Evolutionary conservation across 2,329 filamentous ascomycete species (phyloP).

Genomic region (Exophiala aquamarina): DNA sequence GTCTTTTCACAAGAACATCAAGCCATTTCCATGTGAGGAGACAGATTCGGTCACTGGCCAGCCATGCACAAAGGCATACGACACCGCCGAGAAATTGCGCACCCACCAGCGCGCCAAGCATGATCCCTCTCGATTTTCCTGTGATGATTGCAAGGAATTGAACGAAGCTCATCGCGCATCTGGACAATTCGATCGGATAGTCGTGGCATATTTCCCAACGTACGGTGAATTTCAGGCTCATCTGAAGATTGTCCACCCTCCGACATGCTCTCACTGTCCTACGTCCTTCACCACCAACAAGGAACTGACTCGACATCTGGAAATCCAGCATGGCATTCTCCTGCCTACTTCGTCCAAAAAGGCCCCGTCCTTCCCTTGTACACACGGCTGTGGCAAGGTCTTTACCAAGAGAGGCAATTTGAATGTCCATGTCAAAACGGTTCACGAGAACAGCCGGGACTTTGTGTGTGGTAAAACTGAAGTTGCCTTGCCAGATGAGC

Average conservation of each 20-base stretch:
- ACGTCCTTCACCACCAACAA: conserved; percentile 65
- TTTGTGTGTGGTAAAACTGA: conserved; percentile 77
- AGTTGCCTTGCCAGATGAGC: conserved; percentile 55
- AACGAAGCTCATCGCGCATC: conserved; percentile 35
- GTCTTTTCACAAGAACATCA: conserved; percentile 69
- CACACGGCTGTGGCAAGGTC: conserved; percentile 68
- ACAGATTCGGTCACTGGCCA: conserved; percentile 52
- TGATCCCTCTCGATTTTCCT: conserved; percentile 70
- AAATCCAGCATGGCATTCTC: conserved; percentile 66
- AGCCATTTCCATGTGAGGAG: conserved; percentile 69
- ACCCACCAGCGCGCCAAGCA: conserved; percentile 72
- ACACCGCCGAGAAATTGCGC: conserved; percentile 69
- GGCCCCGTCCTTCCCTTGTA: conserved; percentile 53
- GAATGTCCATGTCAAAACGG: conserved; percentile 72
- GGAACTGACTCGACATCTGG: conserved; percentile 73
- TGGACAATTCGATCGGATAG: conserved; percentile 15
- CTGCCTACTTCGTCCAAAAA: conserved; percentile 47
- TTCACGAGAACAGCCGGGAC: conserved; percentile 70
- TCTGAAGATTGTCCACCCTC: conserved; percentile 69
- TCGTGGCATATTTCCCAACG: conserved; percentile 66
- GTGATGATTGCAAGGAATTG: conserved; percentile 65
- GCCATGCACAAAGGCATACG: conserved; percentile 68
- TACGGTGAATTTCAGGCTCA: conserved; percentile 71
- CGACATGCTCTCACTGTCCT: conserved; percentile 71
- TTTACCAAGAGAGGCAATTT: conserved; percentile 87